Percentiles rank a stretch among this genome's conserved stretches.
Evolutionary conservation across 257 asterid species (phyloP).

Genomic region (Cruciata laevipes): DNA sequence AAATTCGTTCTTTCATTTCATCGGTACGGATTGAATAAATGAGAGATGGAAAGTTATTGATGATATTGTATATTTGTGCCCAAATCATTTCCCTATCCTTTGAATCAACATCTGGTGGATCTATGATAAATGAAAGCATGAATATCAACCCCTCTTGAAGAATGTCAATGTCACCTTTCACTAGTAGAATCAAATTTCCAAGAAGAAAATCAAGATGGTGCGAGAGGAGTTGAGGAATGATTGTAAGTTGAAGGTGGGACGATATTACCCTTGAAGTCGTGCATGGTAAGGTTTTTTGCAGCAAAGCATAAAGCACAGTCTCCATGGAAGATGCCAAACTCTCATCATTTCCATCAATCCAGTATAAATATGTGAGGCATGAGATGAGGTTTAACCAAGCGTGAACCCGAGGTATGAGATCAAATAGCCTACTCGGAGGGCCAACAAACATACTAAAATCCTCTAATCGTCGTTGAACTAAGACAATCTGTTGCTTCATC

Average conservation of each 20-base stretch:
- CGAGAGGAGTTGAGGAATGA: background rate
- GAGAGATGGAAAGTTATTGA: background rate
- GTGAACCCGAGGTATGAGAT: background rate
- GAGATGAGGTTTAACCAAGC: background rate
- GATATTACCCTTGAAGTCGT: background rate
- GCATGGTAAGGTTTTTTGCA: background rate
- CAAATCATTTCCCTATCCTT: background rate
- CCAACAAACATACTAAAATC: background rate
- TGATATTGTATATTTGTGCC: background rate
- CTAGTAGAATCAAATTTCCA: background rate
- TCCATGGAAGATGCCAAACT: background rate
- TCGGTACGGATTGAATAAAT: background rate
- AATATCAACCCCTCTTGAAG: background rate
- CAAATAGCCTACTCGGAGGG: background rate
- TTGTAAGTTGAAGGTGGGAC: background rate
- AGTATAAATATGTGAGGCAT: background rate
- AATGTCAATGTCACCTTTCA: too few species aligned
- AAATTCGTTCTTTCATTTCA: background rate
- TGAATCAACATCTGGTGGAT: background rate
- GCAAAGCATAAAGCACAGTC: background rate
- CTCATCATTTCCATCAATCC: conserved; percentile 2
- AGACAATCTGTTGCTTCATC: background rate
- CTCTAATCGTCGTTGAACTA: background rate
- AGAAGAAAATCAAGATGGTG: background rate
- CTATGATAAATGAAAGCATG: background rate